Evolutionary conservation across 2,329 filamentous ascomycete species (phyloP).

Genomic region (Aspergillus intermedius): DNA sequence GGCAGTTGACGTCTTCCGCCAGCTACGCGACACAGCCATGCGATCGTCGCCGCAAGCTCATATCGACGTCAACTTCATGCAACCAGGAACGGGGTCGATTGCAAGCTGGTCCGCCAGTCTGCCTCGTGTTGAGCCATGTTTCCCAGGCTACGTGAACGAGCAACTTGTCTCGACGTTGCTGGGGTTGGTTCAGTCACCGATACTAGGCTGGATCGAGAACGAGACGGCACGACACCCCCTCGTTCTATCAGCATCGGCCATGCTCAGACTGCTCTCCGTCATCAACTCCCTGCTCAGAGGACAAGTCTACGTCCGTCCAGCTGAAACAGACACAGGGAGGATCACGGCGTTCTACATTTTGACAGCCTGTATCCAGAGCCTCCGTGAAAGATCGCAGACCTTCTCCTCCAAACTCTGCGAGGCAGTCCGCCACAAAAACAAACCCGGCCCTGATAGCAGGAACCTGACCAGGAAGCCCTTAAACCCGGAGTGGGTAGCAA

Average conservation of each 20-base stretch:
- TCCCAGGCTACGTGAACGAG: conserved; percentile 3
- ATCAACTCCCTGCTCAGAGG: conserved; percentile 10
- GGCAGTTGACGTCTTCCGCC: not conserved
- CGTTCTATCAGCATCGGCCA: conserved; percentile 6
- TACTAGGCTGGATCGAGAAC: conserved; percentile 3
- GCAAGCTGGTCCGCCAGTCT: conserved; percentile 8
- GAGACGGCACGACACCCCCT: conserved; percentile 2
- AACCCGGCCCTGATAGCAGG: not conserved
- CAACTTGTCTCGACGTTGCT: conserved; percentile 4
- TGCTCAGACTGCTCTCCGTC: conserved; percentile 12
- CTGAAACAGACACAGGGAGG: conserved; percentile 5
- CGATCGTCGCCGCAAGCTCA: not conserved
- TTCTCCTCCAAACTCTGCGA: conserved; percentile 10
- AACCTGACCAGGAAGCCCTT: not conserved
- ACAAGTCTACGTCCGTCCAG: conserved; percentile 5
- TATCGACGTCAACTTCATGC: conserved; percentile 11
- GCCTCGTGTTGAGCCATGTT: not conserved
- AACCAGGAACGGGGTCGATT: conserved; percentile 1
- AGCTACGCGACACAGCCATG: conserved; percentile 3
- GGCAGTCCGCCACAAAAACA: conserved; percentile 7
- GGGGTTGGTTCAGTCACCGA: conserved; percentile 3
- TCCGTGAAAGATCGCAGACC: conserved; percentile 13
- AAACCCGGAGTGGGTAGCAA: conserved; percentile 12
- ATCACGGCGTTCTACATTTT: conserved; percentile 13
- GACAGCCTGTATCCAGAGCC: conserved; percentile 6